Percentiles rank a stretch among this genome's conserved stretches.
These are phyloP conservation scores for Wickerhamomyces bisporus DNA, from an alignment of 805 yeast genomes.

Conservation along the genomic window DNA sequence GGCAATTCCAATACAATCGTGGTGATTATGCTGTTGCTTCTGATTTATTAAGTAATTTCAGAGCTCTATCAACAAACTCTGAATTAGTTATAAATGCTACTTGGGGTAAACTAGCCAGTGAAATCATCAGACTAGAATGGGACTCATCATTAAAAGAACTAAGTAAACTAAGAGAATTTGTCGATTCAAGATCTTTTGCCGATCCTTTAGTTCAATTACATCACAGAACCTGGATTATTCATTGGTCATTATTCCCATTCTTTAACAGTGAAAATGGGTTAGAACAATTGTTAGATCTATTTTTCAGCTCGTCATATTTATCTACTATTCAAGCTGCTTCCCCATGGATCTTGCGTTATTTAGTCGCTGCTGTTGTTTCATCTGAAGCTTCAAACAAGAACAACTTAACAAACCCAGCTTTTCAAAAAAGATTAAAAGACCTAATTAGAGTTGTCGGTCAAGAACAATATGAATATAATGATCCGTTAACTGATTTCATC, in stretches of 20 bases:
- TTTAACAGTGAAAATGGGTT: slow-evolving; percentile 48
- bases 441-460: slow-evolving; percentile 51
- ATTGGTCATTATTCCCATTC: slow-evolving; percentile 63
- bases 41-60: slow-evolving; percentile 52
- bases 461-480: slow-evolving; percentile 60
- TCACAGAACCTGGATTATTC: slow-evolving; percentile 63
- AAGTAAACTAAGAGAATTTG: slow-evolving; percentile 47
- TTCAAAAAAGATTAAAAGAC: slow-evolving; percentile 54
- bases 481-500: slow-evolving; percentile 57
- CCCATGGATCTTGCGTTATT: slow-evolving; percentile 66
- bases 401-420: slow-evolving; percentile 26
- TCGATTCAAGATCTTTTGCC: slow-evolving; percentile 48
- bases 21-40: slow-evolving; percentile 59
- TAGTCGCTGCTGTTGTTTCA: slow-evolving; percentile 54
- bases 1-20: slow-evolving; percentile 57
- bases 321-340: slow-evolving; percentile 66
- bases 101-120: slow-evolving; percentile 67
- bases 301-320: slow-evolving; percentile 53
- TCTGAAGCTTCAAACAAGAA: slow-evolving; percentile 27
- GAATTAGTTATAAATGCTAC: slow-evolving; percentile 50
- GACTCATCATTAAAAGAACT: slow-evolving; percentile 49
- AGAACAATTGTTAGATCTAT: slow-evolving; percentile 50
- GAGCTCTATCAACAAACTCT: slow-evolving; percentile 47
- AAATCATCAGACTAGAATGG: slow-evolving; percentile 50
- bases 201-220: slow-evolving; percentile 56